Evolutionary conservation across 257 asterid genomes (phyloP).

Genomic region (Parsonsia alboflavescens): DNA sequence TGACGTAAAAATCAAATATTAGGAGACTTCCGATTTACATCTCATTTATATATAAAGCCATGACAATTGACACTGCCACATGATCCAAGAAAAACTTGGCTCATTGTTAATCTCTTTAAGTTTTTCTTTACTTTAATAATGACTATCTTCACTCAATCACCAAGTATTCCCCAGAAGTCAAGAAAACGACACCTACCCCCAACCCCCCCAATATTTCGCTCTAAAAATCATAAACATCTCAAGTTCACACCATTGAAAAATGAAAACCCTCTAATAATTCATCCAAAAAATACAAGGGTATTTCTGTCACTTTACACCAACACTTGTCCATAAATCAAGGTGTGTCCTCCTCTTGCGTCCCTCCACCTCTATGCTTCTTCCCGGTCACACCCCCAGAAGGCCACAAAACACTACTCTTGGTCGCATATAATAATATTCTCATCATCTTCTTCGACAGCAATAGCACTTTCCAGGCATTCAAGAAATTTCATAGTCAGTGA

Average conservation of each 20-base stretch:
- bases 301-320: background rate
- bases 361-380: background rate
- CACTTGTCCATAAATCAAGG: slow-evolving; percentile 7
- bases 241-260: background rate
- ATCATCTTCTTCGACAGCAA: background rate
- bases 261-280: background rate
- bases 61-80: background rate
- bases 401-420: background rate
- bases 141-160: slow-evolving; percentile 4
- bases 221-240: background rate
- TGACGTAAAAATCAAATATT: background rate
- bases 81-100: background rate
- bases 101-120: background rate
- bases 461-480: background rate
- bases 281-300: background rate
- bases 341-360: background rate
- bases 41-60: background rate
- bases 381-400: background rate
- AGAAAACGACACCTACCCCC: background rate
- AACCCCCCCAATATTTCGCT: too few relatives aligned
- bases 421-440: background rate
- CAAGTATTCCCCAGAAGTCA: background rate
- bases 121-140: background rate
- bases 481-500: background rate
- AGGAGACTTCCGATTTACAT: background rate